Conservation (phyloP, 495 filamentous ascomycete species). For the Daldinia decipiens region DNA sequence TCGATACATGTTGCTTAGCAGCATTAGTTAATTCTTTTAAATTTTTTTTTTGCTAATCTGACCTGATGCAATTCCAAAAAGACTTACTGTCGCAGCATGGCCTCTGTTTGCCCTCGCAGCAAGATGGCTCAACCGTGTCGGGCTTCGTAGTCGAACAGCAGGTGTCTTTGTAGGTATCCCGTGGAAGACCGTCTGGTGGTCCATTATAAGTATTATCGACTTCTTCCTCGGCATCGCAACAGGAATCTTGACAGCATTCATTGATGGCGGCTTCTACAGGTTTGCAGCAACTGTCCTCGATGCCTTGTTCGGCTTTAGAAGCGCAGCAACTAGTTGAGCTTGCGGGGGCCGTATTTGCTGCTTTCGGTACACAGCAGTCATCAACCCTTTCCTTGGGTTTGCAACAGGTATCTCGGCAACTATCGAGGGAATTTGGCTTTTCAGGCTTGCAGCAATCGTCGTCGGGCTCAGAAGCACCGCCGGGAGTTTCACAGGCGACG, state of each 20-base stretch:
- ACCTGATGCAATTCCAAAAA: slow-evolving; percentile 30
- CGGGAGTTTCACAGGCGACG: neutral
- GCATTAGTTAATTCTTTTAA: slow-evolving; percentile 35
- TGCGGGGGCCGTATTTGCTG: neutral
- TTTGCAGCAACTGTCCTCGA: slow-evolving; percentile 27
- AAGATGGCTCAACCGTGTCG: slow-evolving; percentile 34
- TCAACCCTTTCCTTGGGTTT: slow-evolving; percentile 10
- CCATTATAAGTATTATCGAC: slow-evolving; percentile 3
- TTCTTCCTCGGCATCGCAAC: slow-evolving; percentile 23
- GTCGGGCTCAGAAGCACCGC: neutral
- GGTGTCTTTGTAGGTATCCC: slow-evolving; percentile 28
- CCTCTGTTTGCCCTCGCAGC: slow-evolving; percentile 52
- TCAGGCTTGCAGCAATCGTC: slow-evolving; percentile 28
- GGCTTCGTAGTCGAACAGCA: slow-evolving; percentile 28
- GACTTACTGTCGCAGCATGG: slow-evolving; percentile 54
- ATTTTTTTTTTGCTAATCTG: neutral
- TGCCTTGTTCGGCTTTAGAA: slow-evolving; percentile 6
- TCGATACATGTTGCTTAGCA: slow-evolving; percentile 59
- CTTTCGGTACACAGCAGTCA: slow-evolving; percentile 15
- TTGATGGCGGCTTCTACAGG: neutral
- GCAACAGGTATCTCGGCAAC: slow-evolving; percentile 32
- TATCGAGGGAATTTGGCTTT: neutral
- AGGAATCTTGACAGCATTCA: slow-evolving; percentile 22
- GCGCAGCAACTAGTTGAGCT: slow-evolving; percentile 1
- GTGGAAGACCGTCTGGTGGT: slow-evolving; percentile 2